Evolutionary conservation across 2,329 filamentous ascomycete genomes (phyloP), one percentile per base, ranked within the genome.

Genomic region (Verticillium klebahnii): DNA sequence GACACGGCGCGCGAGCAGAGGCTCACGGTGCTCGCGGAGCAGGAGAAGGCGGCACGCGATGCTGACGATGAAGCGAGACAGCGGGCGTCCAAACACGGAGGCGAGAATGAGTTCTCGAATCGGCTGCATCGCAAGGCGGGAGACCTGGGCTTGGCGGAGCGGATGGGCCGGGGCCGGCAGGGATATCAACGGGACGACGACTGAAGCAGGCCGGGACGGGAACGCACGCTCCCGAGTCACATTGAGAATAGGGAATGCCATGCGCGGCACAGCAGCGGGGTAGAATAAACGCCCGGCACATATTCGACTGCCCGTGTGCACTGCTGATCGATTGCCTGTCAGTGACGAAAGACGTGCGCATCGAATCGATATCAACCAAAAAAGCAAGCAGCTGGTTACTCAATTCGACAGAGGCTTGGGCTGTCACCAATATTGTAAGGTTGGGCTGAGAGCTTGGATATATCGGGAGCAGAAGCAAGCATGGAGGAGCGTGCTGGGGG

Each of bases 1-100:
- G 90, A 94, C 68, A 71, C 79, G n/a, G 87, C 90, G 67, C 87
- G 92, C 36, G 85, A 85, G 66, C 82, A 84, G 63, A 85, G 92
- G 29, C 78, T 96, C 11, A 84, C 85, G 0, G 85, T 86, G 1
- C 77, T 93, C 19, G 87, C 85, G 29, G 84, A 86, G 65, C 81
- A 81, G 63, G 92, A 96, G 67, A 82, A 84, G 57, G 78, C 78
- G 19, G 84, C 87, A 55, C 81, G 82, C 14, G 87, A 91, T 63
- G 84, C 85, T 1, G 92, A 96, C 60, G 86, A 92, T 34, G 78
- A 73, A 64, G 84, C 84, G 25, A 80, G 89, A 61, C 81, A 80
- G 57, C 77, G 79, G n/a, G 83, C 84, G 15, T 80, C 82, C 29
- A 85, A 86, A 69, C 85, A 85, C 60, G 87, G 84, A 5, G 86